These are phyloP conservation scores for Raphanus sativus DNA, from an alignment of 345 rosid genomes.

Conservation along the genomic window DNA sequence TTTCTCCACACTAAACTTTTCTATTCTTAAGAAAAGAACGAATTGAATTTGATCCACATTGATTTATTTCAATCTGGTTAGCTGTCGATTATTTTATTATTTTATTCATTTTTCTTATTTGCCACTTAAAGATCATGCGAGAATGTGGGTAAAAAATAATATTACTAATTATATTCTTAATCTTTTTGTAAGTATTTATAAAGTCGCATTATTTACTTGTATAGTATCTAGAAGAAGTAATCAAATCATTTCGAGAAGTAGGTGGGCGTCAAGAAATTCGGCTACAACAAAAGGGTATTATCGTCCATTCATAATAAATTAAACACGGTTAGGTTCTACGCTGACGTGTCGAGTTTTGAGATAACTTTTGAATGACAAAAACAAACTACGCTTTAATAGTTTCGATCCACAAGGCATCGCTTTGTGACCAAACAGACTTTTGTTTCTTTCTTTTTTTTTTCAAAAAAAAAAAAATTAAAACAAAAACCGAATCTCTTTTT, in stretches of 20 bases:
- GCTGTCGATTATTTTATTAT: background rate
- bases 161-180: background rate
- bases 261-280: conserved; percentile 29
- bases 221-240: background rate
- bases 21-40: conserved; percentile 11
- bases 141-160: conserved; percentile 25
- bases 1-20: background rate
- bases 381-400: conserved; percentile 12
- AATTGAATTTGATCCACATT: conserved; percentile 23
- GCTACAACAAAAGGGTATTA: conserved; percentile 13
- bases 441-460: background rate
- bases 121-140: conserved; percentile 23
- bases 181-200: background rate
- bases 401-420: conserved; percentile 37
- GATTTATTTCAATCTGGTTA: background rate
- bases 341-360: conserved; percentile 34
- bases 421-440: conserved; percentile 41
- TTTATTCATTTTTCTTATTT: background rate
- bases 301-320: background rate
- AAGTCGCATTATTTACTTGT: no score
- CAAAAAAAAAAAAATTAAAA: background rate
- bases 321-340: conserved; percentile 40
- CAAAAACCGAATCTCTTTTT: conserved; percentile 15
- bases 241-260: conserved; percentile 12
- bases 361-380: conserved; percentile 24